Evolutionary conservation across 2,329 filamentous ascomycete species (phyloP), one percentile per base, ranked within the genome.

Genomic region (Tolypocladium ovalisporum): DNA sequence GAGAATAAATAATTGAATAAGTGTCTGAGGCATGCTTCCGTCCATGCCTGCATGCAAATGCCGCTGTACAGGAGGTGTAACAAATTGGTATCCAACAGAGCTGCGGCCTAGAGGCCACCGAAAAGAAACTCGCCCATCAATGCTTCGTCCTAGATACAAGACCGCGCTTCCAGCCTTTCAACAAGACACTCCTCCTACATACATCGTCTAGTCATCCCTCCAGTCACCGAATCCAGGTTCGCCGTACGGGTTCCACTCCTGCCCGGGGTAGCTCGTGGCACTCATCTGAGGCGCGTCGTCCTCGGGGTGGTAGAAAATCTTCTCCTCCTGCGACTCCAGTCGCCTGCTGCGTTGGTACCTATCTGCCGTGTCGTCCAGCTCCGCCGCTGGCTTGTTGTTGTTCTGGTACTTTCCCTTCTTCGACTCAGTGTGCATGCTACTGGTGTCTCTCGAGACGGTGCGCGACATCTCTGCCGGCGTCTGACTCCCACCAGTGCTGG

Each of bases 261-360:
- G 83, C 0, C 86, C 86, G 0, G 86, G 86, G 68, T 88, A 89
- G 66, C 80, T 84, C 15, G 84, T 85, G 8, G 84, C 85, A 53
- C 76, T 79, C 86, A 89, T 88, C 58, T 77, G 73, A 15, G 80
- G 78, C 65, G 73, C 70, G n/a, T 57, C 70, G 34, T 71, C 71
- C 29, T 70, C 67, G 8, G 69, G 71, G 10, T 71, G 67, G 49
- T 68, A 64, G 70, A 75, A 70, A 29, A 83, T 82, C 71, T 82
- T 82, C 68, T 82, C 80, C 64, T 82, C 79, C 59, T 79, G 76
- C 9, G 72, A 69, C 22, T 72, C 67, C 10, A 77, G 67, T 51
- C 76, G 68, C 57, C 73, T 65, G 59, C 72, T 75, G 34, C 78
- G 73, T 68, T 75, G 73, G 58, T 75, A 73, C 42, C 77, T 74